Evolutionary conservation across 371 early-diverging fungal genomes (phyloP), one percentile per base, ranked within the genome.

Genomic region (Mortierella sp.): DNA sequence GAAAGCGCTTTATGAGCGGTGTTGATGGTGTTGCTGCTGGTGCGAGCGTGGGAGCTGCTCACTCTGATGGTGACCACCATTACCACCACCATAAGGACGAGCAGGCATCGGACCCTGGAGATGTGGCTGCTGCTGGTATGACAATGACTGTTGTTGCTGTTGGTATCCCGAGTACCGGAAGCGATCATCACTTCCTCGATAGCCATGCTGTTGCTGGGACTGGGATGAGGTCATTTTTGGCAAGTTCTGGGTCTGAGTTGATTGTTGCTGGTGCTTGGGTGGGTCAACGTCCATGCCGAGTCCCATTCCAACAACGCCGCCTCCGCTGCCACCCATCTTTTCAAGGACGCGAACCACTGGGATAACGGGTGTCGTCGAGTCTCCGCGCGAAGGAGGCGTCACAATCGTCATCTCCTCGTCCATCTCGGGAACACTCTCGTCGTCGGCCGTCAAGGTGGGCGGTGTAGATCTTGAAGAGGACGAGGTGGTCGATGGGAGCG

Each of bases 401-500:
- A 73, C 66, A n/a, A 64, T 55, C 1, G 55, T 41, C 50, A 71
- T 53, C 16, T 79, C 79, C 16, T 72, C 78, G 26, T 72, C 73
- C 31, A 39, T 13, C 61, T 79, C 79, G 29, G 74, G 74, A 39
- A 74, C 48, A 26, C 70, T 70, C n/a, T 79, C 79, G 19, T 79
- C 79, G 31, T 79, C 79, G 2, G 69, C 68, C 7, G 64, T 67
- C 50, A 79, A 37, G 6, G 73, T 78, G 11, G 79, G 79, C 41
- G 79, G 79, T 13, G 79, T 78, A 2, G 79, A 78, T 31, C 61
- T 16, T 22, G 78, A 58, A 0, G 67, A 68, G 31, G 77, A 77
- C 26, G 78, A 68, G 31, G 68, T 29, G 11, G 78, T 61, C 22
- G 58, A 58, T 5, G 58, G 29, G 29, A 58, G 34, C 29, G 22